Evolutionary conservation across 768 basidiomycete genomes (phyloP).

Genomic region (Butyriboletus loyo): DNA sequence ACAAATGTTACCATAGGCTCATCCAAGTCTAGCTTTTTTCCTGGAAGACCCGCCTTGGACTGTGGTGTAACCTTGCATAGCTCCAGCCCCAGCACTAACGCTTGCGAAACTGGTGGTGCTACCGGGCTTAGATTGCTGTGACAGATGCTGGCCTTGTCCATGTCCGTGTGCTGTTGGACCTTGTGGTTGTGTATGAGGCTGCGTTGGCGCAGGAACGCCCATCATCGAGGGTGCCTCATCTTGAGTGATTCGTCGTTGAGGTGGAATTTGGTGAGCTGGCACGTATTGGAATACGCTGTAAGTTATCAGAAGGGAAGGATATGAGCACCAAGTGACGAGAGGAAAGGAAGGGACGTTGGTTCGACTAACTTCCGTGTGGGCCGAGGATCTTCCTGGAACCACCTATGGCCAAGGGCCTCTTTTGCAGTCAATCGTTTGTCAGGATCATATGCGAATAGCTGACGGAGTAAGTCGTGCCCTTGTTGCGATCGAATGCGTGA

Average conservation of each 20-base stretch:
- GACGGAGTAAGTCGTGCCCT: slow-evolving; percentile 81
- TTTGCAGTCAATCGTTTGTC: slow-evolving; percentile 79
- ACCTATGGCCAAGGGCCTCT: slow-evolving; percentile 78
- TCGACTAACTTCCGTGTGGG: slow-evolving; percentile 78
- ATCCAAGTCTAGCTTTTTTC: slow-evolving; percentile 62
- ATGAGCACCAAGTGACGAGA: slow-evolving; percentile 4
- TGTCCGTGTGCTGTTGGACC: slow-evolving; percentile 45
- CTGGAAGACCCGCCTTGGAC: slow-evolving; percentile 40
- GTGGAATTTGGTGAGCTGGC: slow-evolving; percentile 67
- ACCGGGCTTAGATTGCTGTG: slow-evolving; percentile 46
- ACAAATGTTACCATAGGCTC: slow-evolving; percentile 1
- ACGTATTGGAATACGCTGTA: slow-evolving; percentile 72
- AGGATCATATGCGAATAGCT: slow-evolving; percentile 89
- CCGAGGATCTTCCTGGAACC: slow-evolving; percentile 90
- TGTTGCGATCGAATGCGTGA: slow-evolving; percentile 53
- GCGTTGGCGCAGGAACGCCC: slow-evolving; percentile 52
- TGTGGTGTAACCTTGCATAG: slow-evolving; percentile 28
- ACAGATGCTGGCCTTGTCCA: slow-evolving; percentile 42
- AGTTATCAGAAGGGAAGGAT: not conserved
- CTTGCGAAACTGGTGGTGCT: slow-evolving; percentile 66
- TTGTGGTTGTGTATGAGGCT: slow-evolving; percentile 40
- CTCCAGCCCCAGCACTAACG: slow-evolving; percentile 51
- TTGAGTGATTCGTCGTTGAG: slow-evolving; percentile 84
- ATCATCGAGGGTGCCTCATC: slow-evolving; percentile 92
- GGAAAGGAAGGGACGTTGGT: not conserved